A percentile compares a stretch with the other conserved stretches of the same genome.
phyloP scores from a whole-genome alignment of 1,284 basidiomycete species.

The Phenoliferia sp. region DNA sequence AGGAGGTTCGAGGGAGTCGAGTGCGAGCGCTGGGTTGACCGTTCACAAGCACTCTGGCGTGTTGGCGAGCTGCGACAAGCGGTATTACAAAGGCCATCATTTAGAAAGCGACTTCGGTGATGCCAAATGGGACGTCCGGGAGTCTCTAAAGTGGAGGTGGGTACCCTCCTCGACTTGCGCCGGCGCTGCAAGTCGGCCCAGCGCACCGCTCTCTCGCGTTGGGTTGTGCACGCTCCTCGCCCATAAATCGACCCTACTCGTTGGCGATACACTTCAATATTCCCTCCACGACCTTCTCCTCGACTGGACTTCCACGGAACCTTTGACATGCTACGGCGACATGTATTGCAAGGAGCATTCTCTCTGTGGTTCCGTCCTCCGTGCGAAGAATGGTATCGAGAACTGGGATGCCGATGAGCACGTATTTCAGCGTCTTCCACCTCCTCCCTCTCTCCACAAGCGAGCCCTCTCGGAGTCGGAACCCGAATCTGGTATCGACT shows the following conservation, averaged over 20 bases:
- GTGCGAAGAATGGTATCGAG: conserved; percentile 8
- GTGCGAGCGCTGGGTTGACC: conserved; percentile 15
- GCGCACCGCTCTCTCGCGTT: conserved; percentile 11
- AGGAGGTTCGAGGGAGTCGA: conserved; percentile 2
- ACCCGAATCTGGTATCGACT: neutral
- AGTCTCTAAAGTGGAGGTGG: conserved; percentile 38
- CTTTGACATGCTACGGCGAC: conserved; percentile 38
- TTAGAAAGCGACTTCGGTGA: neutral
- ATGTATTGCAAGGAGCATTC: conserved; percentile 39
- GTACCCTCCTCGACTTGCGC: conserved; percentile 27
- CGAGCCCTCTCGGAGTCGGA: neutral
- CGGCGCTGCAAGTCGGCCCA: neutral
- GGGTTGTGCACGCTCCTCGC: conserved; percentile 34
- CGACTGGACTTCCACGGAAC: conserved; percentile 34
- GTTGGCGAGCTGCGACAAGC: conserved; percentile 37
- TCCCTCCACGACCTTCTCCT: conserved; percentile 39
- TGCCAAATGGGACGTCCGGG: conserved; percentile 32
- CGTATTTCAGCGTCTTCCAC: conserved; percentile 30
- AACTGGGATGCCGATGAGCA: conserved; percentile 29
- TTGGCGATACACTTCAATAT: conserved; percentile 38
- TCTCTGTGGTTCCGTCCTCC: conserved; percentile 33
- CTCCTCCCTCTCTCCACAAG: conserved; percentile 8
- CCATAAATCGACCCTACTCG: conserved; percentile 36
- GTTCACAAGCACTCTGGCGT: conserved; percentile 38
- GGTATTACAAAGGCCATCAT: conserved; percentile 33